Evolutionary conservation across 106 monocot genomes (phyloP).

Genomic region (Dioscorea alata): DNA sequence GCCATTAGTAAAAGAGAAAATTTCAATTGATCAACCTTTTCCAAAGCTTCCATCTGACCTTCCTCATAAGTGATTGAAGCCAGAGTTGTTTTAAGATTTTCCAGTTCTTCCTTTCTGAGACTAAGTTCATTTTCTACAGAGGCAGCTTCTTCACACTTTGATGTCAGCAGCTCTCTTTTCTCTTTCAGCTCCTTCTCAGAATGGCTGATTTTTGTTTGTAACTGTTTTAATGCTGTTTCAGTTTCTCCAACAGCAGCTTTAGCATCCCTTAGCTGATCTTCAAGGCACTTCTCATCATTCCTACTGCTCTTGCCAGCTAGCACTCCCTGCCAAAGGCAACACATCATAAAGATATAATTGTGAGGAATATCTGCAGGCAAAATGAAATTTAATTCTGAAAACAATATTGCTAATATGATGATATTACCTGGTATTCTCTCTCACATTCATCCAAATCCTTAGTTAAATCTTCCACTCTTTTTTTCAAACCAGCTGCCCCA

Average conservation of each 20-base stretch:
- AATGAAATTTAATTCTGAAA: not conserved
- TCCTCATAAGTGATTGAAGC: constrained; percentile 63
- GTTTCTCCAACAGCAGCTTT: constrained; percentile 79
- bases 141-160: constrained; percentile 78
- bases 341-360: not conserved
- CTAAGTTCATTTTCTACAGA: constrained; percentile 73
- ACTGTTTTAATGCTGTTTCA: constrained; percentile 66
- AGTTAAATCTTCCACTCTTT: constrained; percentile 58
- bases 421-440: constrained; percentile 77
- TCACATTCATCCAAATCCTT: constrained; percentile 64
- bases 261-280: constrained; percentile 96
- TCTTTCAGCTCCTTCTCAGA: constrained; percentile 88
- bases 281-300: constrained; percentile 90
- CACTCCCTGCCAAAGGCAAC: constrained; percentile 50
- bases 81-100: constrained; percentile 49
- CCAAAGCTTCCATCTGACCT: constrained; percentile 77
- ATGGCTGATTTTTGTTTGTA: constrained; percentile 71
- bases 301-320: constrained; percentile 85
- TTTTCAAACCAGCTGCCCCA: constrained; percentile 70
- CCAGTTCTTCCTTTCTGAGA: constrained; percentile 62
- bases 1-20: not conserved
- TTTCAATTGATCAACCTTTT: constrained; percentile 67
- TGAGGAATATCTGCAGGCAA: not conserved
- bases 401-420: not conserved
- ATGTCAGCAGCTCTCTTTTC: constrained; percentile 53